A percentile compares a stretch with the other conserved stretches of the same genome.
Evolutionary conservation across 179 eudicot genomes (phyloP).

Genomic region (Nepenthes alata): DNA sequence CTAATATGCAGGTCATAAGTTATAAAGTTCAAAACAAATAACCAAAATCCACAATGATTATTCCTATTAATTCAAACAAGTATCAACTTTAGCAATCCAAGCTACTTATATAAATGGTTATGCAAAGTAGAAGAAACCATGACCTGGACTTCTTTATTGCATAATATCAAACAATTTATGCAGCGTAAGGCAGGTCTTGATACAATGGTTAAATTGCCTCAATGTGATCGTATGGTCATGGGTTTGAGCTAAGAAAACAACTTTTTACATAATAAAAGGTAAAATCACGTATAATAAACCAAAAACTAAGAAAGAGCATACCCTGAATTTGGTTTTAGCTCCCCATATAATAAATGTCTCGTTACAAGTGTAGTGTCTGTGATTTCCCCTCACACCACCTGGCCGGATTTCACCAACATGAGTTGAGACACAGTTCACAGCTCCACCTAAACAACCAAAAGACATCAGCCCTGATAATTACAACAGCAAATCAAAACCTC

Average conservation of each 20-base stretch:
- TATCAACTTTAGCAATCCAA: no score
- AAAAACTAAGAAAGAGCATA: conserved; percentile 19
- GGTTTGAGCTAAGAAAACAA: no score
- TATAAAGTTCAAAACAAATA: no score
- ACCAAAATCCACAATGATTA: no score
- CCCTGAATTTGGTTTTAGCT: conserved; percentile 69
- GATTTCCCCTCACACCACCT: conserved; percentile 73
- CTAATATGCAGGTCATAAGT: no score
- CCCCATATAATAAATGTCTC: conserved; percentile 95
- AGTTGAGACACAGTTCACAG: conserved; percentile 54
- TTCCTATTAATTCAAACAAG: no score
- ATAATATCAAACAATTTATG: not conserved
- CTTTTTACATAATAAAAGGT: no score
- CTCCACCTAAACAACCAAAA: conserved; percentile 53
- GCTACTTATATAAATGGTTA: no score
- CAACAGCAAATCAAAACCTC: not conserved
- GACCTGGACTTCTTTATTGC: not conserved
- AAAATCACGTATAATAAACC: no score
- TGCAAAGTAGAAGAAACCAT: no score
- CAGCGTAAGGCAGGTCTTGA: not conserved
- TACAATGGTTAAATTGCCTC: no score
- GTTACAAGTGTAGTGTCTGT: conserved; percentile 74
- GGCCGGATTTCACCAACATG: conserved; percentile 86
- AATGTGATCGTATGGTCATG: no score
- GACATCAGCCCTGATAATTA: not conserved